phyloP scores from a whole-genome alignment of 495 filamentous ascomycete genomes.

The Hypoxylon rickii region DNA sequence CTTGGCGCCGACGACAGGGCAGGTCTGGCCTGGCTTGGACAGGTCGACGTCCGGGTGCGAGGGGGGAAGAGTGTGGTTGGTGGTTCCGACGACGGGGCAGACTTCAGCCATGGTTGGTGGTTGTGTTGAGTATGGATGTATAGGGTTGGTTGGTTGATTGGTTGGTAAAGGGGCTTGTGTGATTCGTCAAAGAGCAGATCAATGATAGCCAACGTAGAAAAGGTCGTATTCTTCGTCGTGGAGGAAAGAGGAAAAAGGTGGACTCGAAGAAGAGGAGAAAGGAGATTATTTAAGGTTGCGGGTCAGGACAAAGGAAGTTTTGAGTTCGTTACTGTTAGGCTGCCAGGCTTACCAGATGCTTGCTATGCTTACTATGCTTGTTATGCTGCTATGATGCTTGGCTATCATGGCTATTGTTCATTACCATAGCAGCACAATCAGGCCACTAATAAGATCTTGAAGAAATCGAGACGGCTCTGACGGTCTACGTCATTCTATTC shows the following conservation, averaged over 20 bases:
- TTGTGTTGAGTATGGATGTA: not conserved
- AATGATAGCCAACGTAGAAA: no score
- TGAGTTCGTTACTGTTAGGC: not conserved
- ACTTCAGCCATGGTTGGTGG: constrained; percentile 38
- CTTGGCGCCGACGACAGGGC: constrained; percentile 51
- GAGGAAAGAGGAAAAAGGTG: not conserved
- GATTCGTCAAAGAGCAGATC: no score
- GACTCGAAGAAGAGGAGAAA: not conserved
- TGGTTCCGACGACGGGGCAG: constrained; percentile 51
- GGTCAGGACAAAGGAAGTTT: constrained; percentile 5
- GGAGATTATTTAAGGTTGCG: constrained; percentile 20
- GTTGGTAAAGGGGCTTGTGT: no score
- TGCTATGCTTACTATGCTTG: no score
- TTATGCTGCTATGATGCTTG: no score
- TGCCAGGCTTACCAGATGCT: no score
- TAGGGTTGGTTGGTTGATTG: not conserved
- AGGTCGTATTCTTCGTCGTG: not conserved
- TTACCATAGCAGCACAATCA: no score
- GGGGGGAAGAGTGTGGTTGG: constrained; percentile 49
- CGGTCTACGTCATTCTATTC: constrained; percentile 28
- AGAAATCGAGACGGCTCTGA: not conserved
- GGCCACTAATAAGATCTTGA: not conserved
- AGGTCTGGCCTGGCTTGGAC: constrained; percentile 47
- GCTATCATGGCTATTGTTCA: no score
- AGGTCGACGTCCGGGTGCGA: constrained; percentile 50